These are phyloP conservation scores for Solanum rostratum DNA, from an alignment of 257 asterid species.

Conservation along the genomic window DNA sequence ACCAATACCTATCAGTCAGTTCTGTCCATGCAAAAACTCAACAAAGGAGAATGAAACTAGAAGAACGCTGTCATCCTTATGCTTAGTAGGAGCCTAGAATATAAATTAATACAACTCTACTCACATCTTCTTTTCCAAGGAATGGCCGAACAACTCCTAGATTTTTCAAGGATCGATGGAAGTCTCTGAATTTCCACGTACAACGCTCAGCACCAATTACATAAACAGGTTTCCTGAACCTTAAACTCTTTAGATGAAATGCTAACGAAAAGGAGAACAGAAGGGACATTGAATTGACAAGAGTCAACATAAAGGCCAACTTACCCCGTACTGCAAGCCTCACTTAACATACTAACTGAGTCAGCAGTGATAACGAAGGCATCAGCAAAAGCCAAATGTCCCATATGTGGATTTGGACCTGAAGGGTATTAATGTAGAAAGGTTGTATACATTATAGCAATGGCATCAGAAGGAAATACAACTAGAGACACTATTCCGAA, in stretches of 20 bases:
- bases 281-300: neutral
- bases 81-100: neutral
- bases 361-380: slow-evolving; percentile 87
- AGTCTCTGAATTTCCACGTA: slow-evolving; percentile 74
- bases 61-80: neutral
- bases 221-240: slow-evolving; percentile 84
- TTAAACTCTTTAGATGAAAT: slow-evolving; percentile 13
- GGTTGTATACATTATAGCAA: neutral
- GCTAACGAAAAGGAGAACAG: neutral
- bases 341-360: slow-evolving; percentile 89
- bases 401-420: slow-evolving; percentile 92
- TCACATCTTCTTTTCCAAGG: slow-evolving; percentile 64
- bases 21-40: neutral
- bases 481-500: neutral
- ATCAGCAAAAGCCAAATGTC: slow-evolving; percentile 86
- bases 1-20: neutral
- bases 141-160: slow-evolving; percentile 58
- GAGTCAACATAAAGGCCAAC: neutral
- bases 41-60: neutral
- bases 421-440: slow-evolving; percentile 10
- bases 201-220: slow-evolving; percentile 77
- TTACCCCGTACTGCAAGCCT: slow-evolving; percentile 97
- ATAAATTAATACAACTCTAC: slow-evolving; percentile 1
- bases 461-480: neutral
- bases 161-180: slow-evolving; percentile 36